phyloP scores from a whole-genome alignment of 1,139 yeast genomes.

The Pichia sp. region DNA sequence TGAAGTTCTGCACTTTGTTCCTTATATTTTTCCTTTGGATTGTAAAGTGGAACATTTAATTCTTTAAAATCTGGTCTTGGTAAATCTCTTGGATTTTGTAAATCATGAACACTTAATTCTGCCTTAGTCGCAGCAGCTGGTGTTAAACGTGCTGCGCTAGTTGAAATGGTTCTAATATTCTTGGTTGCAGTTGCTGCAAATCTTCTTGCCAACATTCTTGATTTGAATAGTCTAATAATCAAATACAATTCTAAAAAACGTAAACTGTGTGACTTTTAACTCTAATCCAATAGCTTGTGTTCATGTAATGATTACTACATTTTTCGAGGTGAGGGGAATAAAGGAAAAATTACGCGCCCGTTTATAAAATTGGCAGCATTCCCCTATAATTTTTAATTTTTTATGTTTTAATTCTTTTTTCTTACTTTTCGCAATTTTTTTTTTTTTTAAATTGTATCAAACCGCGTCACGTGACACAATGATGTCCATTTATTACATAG shows the following conservation, averaged over 20 bases:
- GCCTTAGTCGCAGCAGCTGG: slow-evolving; percentile 13
- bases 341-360: not conserved
- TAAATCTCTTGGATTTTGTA: slow-evolving; percentile 29
- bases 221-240: not conserved
- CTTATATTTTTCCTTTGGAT: slow-evolving; percentile 73
- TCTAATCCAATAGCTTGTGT: not conserved
- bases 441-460: no score
- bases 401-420: no score
- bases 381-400: no score
- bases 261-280: no score
- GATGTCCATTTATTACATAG: no score
- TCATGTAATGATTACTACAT: not conserved
- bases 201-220: slow-evolving; percentile 15
- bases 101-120: slow-evolving; percentile 22
- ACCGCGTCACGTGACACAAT: no score
- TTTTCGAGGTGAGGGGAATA: slow-evolving; percentile 12
- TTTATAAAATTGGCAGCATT: not conserved
- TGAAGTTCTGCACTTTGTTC: slow-evolving; percentile 71
- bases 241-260: not conserved
- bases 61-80: slow-evolving; percentile 31
- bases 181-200: slow-evolving; percentile 3
- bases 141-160: slow-evolving; percentile 5
- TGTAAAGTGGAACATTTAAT: slow-evolving; percentile 54
- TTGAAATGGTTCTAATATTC: slow-evolving; percentile 12
- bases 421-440: no score